Percentiles rank a stretch among this genome's conserved stretches.
Evolutionary conservation across 2,329 filamentous ascomycete species (phyloP).

Genomic region (Pyrenophora graminea): DNA sequence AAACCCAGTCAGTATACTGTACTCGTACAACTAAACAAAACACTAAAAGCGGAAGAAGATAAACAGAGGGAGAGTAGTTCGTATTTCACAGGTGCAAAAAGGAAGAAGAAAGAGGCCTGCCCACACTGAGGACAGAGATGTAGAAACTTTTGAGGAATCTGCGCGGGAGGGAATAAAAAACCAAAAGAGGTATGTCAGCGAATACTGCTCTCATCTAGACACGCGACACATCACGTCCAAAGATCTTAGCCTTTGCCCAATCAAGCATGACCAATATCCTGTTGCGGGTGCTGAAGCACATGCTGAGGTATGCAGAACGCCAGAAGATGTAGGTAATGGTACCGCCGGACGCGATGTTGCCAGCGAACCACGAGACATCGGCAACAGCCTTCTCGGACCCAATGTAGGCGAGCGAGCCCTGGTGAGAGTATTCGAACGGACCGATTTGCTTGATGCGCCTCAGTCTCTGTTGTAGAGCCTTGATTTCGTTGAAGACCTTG

Average conservation of each 20-base stretch:
- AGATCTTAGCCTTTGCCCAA: conserved; percentile 96
- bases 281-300: conserved; percentile 99
- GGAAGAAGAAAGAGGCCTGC: too few species aligned
- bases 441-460: conserved; percentile 91
- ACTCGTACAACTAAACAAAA: too few species aligned
- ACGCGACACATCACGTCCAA: conserved; percentile 90
- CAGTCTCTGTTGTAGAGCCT: conserved; percentile 82
- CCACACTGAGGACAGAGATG: too few species aligned
- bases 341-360: conserved; percentile 92
- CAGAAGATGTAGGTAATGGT: conserved; percentile 97
- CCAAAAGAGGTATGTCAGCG: not conserved
- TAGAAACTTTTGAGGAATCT: conserved; percentile 10
- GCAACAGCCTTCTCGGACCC: conserved; percentile 97
- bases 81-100: too few species aligned
- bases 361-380: conserved; percentile 95
- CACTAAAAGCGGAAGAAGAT: too few species aligned
- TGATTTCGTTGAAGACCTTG: conserved; percentile 73
- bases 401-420: conserved; percentile 96
- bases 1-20: not conserved
- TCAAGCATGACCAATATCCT: conserved; percentile 89
- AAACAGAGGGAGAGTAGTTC: too few species aligned
- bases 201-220: conserved; percentile 52
- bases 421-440: conserved; percentile 98
- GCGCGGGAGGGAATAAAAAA: not conserved
- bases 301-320: conserved; percentile 96